A percentile compares a stretch with the other conserved stretches of the same genome.
These are phyloP conservation scores for Arthrinium phaeospermum DNA, from an alignment of 2,329 filamentous ascomycete genomes.

Conservation along the genomic window DNA sequence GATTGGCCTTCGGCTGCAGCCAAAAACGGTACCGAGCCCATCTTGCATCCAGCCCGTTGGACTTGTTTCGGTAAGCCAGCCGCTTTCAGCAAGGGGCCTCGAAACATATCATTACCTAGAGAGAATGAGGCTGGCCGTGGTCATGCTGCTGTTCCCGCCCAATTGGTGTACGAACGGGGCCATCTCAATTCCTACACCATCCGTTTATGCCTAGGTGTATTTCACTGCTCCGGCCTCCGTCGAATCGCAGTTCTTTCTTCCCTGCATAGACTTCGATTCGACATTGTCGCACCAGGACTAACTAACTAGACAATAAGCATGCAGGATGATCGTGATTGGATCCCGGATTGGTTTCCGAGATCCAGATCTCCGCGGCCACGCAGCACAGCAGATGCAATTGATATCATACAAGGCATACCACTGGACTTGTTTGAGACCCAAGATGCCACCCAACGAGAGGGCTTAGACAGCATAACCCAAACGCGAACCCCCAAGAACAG, in stretches of 20 bases:
- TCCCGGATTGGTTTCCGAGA: constrained; percentile 3
- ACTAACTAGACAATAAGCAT: neutral
- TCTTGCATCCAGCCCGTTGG: neutral
- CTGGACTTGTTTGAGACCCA: neutral
- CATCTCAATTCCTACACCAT: neutral
- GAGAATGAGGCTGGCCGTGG: neutral
- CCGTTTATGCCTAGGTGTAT: neutral
- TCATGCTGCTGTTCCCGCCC: neutral
- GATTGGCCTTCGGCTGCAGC: neutral
- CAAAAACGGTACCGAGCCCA: neutral
- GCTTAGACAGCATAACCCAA: neutral
- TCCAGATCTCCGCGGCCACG: neutral
- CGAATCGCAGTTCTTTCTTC: neutral
- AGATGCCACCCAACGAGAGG: neutral
- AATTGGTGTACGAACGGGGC: neutral
- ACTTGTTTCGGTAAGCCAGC: constrained; percentile 5
- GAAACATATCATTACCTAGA: neutral
- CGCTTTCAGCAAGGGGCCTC: neutral
- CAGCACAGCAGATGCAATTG: neutral
- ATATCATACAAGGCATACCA: neutral
- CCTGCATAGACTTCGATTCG: neutral
- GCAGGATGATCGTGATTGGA: constrained; percentile 1
- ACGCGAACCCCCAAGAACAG: neutral
- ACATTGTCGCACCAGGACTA: neutral
- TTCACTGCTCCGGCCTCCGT: neutral